These are phyloP conservation scores for Chenopodium quinoa DNA, from an alignment of 148 eudicot genomes.

Conservation along the genomic window DNA sequence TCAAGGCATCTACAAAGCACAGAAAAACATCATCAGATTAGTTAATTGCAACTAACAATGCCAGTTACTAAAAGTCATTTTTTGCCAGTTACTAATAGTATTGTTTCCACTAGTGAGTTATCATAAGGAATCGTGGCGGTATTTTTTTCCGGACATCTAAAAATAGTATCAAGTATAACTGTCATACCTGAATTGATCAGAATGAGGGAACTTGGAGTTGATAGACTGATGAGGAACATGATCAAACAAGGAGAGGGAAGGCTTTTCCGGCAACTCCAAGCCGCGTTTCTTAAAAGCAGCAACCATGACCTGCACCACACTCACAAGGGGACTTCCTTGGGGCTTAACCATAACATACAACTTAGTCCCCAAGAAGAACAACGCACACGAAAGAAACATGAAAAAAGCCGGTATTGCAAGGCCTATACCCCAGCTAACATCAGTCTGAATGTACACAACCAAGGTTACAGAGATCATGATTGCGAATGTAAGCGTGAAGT, in stretches of 20 bases:
- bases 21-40: not conserved
- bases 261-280: conserved; percentile 31
- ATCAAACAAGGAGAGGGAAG: conserved; percentile 19
- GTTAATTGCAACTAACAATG: not conserved
- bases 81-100: too few species aligned
- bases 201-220: conserved; percentile 40
- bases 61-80: too few species aligned
- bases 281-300: conserved; percentile 49
- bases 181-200: conserved; percentile 54
- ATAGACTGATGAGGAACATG: conserved; percentile 30
- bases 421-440: conserved; percentile 53
- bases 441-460: conserved; percentile 52
- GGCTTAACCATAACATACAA: conserved; percentile 49
- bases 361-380: conserved; percentile 49
- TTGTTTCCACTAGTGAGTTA: too few species aligned
- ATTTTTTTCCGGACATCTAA: not conserved
- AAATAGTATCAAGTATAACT: too few species aligned
- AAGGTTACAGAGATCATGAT: conserved; percentile 52
- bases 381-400: conserved; percentile 48
- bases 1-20: conserved; percentile 37
- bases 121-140: too few species aligned
- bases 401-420: conserved; percentile 49
- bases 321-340: conserved; percentile 50
- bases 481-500: conserved; percentile 59
- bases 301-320: conserved; percentile 42